Evolutionary conservation across 139 green algal species (phyloP).

Genomic region (Chlorella sorokiniana): DNA sequence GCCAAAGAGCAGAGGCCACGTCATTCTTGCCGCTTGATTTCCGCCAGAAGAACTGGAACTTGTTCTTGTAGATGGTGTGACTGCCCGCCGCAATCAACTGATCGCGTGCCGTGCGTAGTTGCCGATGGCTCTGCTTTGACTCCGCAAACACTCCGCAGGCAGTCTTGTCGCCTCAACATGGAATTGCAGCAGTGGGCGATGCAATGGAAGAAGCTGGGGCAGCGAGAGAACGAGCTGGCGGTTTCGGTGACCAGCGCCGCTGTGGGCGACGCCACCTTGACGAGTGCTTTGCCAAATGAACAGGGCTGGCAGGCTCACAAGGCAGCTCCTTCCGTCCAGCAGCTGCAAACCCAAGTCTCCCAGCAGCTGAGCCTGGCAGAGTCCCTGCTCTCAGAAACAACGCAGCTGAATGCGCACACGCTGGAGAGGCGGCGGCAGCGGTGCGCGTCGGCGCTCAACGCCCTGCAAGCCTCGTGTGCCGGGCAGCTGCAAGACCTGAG

Average conservation of each 20-base stretch:
- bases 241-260: neutral
- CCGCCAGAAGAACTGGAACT: no score
- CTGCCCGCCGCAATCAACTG: neutral
- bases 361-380: neutral
- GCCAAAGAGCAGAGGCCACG: no score
- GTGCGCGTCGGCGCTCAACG: neutral
- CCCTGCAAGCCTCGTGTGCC: neutral
- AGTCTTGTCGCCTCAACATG: neutral
- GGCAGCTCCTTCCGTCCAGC: neutral
- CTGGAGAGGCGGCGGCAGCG: neutral
- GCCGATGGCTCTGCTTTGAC: neutral
- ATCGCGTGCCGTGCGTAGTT: neutral
- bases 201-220: slow-evolving; percentile 2
- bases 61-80: no score
- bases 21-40: no score
- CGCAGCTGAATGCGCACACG: neutral
- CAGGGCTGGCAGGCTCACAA: neutral
- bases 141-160: neutral
- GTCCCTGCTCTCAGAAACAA: neutral
- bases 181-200: neutral
- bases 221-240: neutral
- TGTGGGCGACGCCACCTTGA: neutral
- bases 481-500: neutral
- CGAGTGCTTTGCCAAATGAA: neutral
- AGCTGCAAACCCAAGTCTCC: neutral